phyloP scores from a whole-genome alignment of 2,329 filamentous ascomycete species.

The Trichothecium roseum region DNA sequence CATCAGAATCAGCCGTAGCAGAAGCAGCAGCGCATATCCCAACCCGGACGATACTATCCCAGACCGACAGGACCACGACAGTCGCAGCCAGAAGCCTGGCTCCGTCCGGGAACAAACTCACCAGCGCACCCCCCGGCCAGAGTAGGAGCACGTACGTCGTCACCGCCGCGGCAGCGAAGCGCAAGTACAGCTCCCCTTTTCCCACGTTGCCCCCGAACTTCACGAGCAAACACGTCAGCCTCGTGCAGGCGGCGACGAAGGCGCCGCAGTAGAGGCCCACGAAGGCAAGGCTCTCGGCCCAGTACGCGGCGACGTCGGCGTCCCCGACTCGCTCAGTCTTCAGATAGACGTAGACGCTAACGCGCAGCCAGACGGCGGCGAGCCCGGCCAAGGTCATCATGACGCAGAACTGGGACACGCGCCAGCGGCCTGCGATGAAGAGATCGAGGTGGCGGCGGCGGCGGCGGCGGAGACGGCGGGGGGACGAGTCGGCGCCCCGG shows the following conservation, averaged over 20 bases:
- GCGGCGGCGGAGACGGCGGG: too few relatives aligned
- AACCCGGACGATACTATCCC: too few relatives aligned
- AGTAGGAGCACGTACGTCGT: not conserved
- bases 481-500: too few relatives aligned
- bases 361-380: not conserved
- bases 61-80: too few relatives aligned
- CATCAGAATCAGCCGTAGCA: too few relatives aligned
- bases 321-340: not conserved
- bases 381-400: not conserved
- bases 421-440: conserved; percentile 4
- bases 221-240: not conserved
- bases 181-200: not conserved
- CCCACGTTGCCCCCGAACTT: not conserved
- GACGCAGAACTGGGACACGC: conserved; percentile 5
- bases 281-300: not conserved
- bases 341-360: not conserved
- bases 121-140: too few relatives aligned
- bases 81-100: too few relatives aligned
- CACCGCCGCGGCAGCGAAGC: not conserved
- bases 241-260: too few relatives aligned
- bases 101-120: too few relatives aligned
- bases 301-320: not conserved
- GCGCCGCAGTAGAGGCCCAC: too few relatives aligned
- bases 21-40: too few relatives aligned
- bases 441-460: too few relatives aligned